Conservation (phyloP, 768 basidiomycete genomes). For the Hygrophoropsis aurantiaca region DNA sequence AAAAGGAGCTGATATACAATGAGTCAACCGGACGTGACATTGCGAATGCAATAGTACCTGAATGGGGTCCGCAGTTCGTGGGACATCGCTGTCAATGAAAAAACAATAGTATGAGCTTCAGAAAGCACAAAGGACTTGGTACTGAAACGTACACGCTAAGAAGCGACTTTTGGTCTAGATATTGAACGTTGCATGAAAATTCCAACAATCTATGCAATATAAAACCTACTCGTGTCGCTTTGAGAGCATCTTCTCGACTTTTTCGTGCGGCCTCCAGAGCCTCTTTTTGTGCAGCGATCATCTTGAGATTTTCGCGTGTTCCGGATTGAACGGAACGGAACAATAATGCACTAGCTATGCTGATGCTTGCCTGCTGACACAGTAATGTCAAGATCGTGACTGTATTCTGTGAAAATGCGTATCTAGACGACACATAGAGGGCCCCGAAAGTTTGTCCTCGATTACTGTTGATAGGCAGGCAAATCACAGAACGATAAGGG, state of each 20-base stretch:
- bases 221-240: constrained; percentile 60
- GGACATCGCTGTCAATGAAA: constrained; percentile 51
- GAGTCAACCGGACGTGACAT: constrained; percentile 1
- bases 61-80: constrained; percentile 79
- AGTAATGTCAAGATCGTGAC: constrained; percentile 63
- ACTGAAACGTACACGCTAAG: constrained; percentile 39
- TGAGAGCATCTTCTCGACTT: constrained; percentile 71
- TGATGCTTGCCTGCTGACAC: constrained; percentile 74
- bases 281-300: constrained; percentile 71
- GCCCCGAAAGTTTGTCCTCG: constrained; percentile 75
- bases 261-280: constrained; percentile 68
- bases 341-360: constrained; percentile 71
- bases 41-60: constrained; percentile 39
- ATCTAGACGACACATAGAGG: constrained; percentile 65
- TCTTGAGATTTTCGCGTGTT: constrained; percentile 71
- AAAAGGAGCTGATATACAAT: constrained; percentile 55
- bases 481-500: constrained; percentile 58
- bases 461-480: constrained; percentile 72
- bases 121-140: background rate
- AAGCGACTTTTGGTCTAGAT: constrained; percentile 75
- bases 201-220: too few species aligned
- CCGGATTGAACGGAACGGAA: constrained; percentile 75
- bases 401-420: constrained; percentile 60
- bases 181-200: too few species aligned
- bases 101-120: background rate